Percentiles rank a stretch among this genome's conserved stretches.
Evolutionary conservation across 169 alveolate genomes (phyloP).

Genomic region (Perkinsus chesapeaki): DNA sequence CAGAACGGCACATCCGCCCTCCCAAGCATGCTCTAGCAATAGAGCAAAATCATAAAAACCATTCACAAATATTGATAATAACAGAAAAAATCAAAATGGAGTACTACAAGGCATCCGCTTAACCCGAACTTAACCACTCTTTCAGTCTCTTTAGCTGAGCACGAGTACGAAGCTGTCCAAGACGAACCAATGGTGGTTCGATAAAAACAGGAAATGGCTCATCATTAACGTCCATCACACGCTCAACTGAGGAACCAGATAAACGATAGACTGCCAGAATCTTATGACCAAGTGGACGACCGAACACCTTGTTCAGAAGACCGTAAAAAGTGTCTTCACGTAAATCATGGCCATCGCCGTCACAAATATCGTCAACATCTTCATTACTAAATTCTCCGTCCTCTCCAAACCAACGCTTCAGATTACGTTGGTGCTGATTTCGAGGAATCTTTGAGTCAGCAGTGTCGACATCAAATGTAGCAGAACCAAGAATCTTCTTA

Average conservation of each 20-base stretch:
- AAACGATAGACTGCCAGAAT: background rate
- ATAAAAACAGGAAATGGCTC: background rate
- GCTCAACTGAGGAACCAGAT: background rate
- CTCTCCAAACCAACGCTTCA: background rate
- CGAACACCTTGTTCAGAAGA: background rate
- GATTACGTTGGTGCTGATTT: background rate
- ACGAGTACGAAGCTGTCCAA: background rate
- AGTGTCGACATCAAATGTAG: background rate
- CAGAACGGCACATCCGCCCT: background rate
- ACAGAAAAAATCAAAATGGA: background rate
- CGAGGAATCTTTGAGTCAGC: background rate
- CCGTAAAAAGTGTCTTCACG: background rate
- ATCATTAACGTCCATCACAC: background rate
- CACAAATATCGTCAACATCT: background rate
- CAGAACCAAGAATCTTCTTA: background rate
- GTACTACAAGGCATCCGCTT: background rate
- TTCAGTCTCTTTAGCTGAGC: background rate
- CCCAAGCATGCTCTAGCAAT: background rate
- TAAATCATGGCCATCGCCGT: background rate
- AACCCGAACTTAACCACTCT: background rate
- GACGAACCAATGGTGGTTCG: background rate
- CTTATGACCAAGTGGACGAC: background rate
- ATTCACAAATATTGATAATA: background rate
- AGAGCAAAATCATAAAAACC: background rate
- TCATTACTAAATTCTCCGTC: background rate